Evolutionary conservation across 495 filamentous ascomycete genomes (phyloP), one percentile per base, ranked within the genome.

Genomic region (Tuber indicum): DNA sequence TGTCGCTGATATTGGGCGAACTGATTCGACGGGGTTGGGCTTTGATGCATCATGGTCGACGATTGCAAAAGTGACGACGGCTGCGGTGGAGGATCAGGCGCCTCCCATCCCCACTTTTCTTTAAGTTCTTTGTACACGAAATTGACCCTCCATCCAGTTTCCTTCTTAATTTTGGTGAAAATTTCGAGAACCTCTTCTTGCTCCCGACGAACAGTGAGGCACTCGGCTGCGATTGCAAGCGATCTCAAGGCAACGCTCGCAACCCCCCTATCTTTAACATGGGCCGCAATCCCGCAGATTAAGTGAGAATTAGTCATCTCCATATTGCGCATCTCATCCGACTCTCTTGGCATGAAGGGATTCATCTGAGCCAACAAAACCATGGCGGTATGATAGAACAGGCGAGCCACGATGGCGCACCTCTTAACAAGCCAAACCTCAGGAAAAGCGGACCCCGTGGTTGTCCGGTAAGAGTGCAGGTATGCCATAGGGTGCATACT

Each of bases 311-410:
- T 92, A 70, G 87, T 86, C 73, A 91, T 86, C 80, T 92, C 90
- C 76, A 91, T 86, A 19, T 89, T 87, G 66, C 86, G 89, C 89
- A 94, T 92, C 75, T 94, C 91, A 6, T 89, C 87, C 17, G 87
- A 87, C 62, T 88, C 87, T 26, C 89, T 84, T 16, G 84, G 76
- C 74, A 85, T 79, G 70, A 89, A 76, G 0, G 95, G 94, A 83
- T 98, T 91, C 39, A 89, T 91, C 79, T 94, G 93, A 4, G 91
- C 88, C n/a, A 98, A 87, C 16, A 97, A 83, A 75, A 91, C 90
- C 84, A 94, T 90, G 44, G 91, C 89, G 0, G 92, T 94, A 81
- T 98, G 95, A 83, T 97, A 98, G 78, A 97, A 93, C n/a, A 98
- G 87, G 16, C 93, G 90, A 16, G 91, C 94, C 62, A 97, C 88